phyloP scores from a whole-genome alignment of 345 rosid genomes.

The Hibiscus tridactylites region DNA sequence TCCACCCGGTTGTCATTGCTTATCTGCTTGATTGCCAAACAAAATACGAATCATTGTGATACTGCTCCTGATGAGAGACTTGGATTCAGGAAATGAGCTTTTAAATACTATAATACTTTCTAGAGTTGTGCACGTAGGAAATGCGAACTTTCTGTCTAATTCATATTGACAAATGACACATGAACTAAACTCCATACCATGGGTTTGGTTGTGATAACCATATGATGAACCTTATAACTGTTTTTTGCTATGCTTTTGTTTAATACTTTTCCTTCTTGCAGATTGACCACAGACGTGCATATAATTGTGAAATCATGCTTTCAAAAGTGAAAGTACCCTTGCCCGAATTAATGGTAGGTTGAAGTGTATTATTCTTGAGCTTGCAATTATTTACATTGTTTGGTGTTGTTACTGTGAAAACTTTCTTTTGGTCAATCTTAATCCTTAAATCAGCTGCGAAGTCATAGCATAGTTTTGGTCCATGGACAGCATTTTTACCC shows the following conservation, averaged over 20 bases:
- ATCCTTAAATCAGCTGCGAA: neutral
- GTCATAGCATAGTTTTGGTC: neutral
- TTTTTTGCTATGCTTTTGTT: slow-evolving; percentile 1
- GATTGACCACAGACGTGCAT: slow-evolving; percentile 94
- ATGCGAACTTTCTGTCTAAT: neutral
- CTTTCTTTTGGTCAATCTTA: neutral
- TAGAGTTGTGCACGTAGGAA: neutral
- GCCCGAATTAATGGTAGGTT: slow-evolving; percentile 74
- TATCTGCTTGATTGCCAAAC: neutral
- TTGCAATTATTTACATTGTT: neutral
- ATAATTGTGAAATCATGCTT: slow-evolving; percentile 97
- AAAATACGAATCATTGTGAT: neutral
- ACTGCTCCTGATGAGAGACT: neutral
- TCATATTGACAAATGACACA: neutral
- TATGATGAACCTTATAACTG: neutral
- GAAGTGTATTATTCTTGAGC: neutral
- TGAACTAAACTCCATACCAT: neutral
- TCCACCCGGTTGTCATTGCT: neutral
- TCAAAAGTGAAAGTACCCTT: slow-evolving; percentile 91
- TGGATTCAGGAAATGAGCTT: neutral
- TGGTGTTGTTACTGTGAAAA: neutral
- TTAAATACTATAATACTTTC: neutral
- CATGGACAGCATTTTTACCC: neutral
- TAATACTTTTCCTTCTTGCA: slow-evolving; percentile 22
- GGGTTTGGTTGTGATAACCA: neutral